Conservation (phyloP, 2,329 filamentous ascomycete species). For the Fusarium torulosum region DNA sequence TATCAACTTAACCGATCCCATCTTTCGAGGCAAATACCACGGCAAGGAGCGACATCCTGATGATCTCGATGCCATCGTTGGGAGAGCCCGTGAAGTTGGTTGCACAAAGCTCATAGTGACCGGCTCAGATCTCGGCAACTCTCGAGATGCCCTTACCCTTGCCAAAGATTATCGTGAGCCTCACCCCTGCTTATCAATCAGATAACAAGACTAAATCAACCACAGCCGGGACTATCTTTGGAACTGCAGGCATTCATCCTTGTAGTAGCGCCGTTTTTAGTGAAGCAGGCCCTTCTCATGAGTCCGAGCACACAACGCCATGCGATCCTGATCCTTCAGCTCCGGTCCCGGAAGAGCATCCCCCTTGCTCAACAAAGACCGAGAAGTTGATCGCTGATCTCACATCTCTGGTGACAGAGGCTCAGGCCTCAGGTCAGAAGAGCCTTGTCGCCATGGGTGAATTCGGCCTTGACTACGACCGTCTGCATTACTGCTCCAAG, state of each 20-base stretch:
- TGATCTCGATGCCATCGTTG: constrained; percentile 81
- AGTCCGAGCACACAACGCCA: constrained; percentile 63
- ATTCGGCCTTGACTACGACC: constrained; percentile 96
- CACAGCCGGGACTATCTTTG: constrained; percentile 83
- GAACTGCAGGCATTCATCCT: constrained; percentile 93
- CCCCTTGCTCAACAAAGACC: constrained; percentile 60
- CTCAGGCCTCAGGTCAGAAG: constrained; percentile 59
- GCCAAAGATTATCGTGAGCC: constrained; percentile 78
- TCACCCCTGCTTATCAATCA: constrained; percentile 14
- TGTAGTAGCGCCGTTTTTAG: constrained; percentile 88
- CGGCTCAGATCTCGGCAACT: constrained; percentile 86
- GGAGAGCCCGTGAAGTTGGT: constrained; percentile 80
- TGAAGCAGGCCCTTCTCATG: constrained; percentile 58
- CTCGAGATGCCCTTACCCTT: constrained; percentile 78
- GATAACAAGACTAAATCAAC: constrained; percentile 14
- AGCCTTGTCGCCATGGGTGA: constrained; percentile 86
- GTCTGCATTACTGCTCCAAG: constrained; percentile 83
- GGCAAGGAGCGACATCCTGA: constrained; percentile 80
- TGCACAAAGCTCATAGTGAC: constrained; percentile 94
- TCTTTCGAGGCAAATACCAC: constrained; percentile 87
- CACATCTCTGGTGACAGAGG: constrained; percentile 71
- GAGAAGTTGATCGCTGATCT: constrained; percentile 69
- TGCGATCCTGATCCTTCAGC: constrained; percentile 66
- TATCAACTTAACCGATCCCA: constrained; percentile 94
- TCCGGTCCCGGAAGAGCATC: constrained; percentile 63